phyloP scores from a whole-genome alignment of 805 yeast genomes.

The Zygotorulaspora chibaensis region DNA sequence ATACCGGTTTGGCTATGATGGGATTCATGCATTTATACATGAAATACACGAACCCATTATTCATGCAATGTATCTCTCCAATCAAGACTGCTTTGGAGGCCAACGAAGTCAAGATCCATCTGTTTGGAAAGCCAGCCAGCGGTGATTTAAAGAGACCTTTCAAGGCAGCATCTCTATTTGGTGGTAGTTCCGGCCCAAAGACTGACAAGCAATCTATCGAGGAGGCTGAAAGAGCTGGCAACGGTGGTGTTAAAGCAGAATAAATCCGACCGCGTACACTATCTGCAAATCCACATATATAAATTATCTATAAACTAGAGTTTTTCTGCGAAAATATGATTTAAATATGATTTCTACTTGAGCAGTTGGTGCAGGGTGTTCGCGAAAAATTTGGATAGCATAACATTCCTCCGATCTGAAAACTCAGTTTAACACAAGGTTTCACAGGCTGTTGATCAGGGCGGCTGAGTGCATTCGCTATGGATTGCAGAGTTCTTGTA shows the following conservation, averaged over 20 bases:
- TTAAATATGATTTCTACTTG: not conserved
- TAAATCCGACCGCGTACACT: constrained; percentile 34
- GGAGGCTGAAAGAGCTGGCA: constrained; percentile 78
- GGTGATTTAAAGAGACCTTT: constrained; percentile 97
- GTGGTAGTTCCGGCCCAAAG: constrained; percentile 47
- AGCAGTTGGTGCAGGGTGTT: not conserved
- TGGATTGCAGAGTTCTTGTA: constrained; percentile 50
- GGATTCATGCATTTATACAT: constrained; percentile 96
- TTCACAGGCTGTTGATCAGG: too few relatives aligned
- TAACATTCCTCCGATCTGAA: too few relatives aligned
- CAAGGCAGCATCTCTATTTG: constrained; percentile 76
- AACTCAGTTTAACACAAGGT: too few relatives aligned
- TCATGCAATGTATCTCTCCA: constrained; percentile 90
- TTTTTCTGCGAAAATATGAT: too few relatives aligned
- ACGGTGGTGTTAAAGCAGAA: constrained; percentile 86
- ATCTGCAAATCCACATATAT: not conserved
- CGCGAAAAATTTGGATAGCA: too few relatives aligned
- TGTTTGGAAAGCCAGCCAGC: constrained; percentile 73
- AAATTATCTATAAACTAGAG: too few relatives aligned
- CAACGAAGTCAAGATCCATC: constrained; percentile 85
- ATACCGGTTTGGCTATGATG: constrained; percentile 93
- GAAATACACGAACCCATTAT: constrained; percentile 95
- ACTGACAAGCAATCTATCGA: constrained; percentile 86
- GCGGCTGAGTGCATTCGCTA: not conserved
- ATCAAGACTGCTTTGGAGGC: constrained; percentile 85